Conservation (phyloP, 2,329 filamentous ascomycete genomes). For the Fusarium armeniacum region DNA sequence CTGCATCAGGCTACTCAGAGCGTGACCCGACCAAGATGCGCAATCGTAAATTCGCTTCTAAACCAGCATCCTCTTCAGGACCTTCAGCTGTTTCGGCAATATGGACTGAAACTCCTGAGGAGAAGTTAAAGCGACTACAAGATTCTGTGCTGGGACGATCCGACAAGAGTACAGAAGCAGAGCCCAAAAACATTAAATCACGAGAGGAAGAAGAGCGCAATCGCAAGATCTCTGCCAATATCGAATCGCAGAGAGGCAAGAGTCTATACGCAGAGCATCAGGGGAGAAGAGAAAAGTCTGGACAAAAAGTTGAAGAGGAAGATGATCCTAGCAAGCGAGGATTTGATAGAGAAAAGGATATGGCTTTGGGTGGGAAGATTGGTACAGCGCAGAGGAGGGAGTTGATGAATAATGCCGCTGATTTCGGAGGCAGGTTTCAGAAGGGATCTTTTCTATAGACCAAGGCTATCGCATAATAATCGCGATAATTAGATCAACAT, state of each 20-base stretch:
- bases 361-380: conserved; percentile 81
- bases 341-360: conserved; percentile 95
- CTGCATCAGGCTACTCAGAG: conserved; percentile 67
- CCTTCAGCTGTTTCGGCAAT: conserved; percentile 70
- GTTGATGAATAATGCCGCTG: conserved; percentile 81
- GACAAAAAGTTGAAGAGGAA: conserved; percentile 69
- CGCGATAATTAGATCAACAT: neutral
- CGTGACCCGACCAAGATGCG: conserved; percentile 87
- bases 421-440: conserved; percentile 85
- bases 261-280: conserved; percentile 73
- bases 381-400: conserved; percentile 81
- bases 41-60: conserved; percentile 84
- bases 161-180: conserved; percentile 57
- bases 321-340: conserved; percentile 91
- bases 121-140: conserved; percentile 84
- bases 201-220: conserved; percentile 69
- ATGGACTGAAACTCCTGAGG: conserved; percentile 93
- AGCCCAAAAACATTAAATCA: conserved; percentile 58
- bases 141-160: conserved; percentile 85
- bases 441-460: conserved; percentile 75
- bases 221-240: conserved; percentile 62
- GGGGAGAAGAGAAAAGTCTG: conserved; percentile 50
- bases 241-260: conserved; percentile 68
- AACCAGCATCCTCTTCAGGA: conserved; percentile 57
- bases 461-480: neutral